Evolutionary conservation across 2,329 filamentous ascomycete genomes (phyloP).

Genomic region (Phoma sp.): DNA sequence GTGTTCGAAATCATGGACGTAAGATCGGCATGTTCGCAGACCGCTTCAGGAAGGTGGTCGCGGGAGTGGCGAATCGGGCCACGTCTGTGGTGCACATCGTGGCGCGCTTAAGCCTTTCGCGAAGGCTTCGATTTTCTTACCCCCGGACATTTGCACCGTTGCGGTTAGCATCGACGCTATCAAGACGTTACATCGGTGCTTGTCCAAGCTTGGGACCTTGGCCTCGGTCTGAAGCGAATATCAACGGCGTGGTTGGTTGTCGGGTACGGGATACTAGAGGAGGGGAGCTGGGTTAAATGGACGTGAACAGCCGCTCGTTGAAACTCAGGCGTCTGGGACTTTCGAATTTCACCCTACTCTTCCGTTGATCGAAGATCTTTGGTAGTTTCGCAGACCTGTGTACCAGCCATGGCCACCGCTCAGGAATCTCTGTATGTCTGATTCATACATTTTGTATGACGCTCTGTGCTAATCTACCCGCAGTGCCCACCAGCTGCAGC

Average conservation of each 20-base stretch:
- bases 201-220: conserved; percentile 29
- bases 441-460: neutral
- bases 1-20: conserved; percentile 25
- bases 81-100: conserved; percentile 11
- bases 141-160: conserved; percentile 20
- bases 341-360: conserved; percentile 12
- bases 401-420: conserved; percentile 34
- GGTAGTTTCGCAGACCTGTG: conserved; percentile 14
- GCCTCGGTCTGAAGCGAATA: conserved; percentile 22
- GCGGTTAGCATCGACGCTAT: conserved; percentile 24
- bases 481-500: conserved; percentile 43
- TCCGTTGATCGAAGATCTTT: conserved; percentile 20
- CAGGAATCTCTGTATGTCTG: conserved; percentile 40
- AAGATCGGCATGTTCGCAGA: conserved; percentile 25
- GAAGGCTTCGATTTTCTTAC: conserved; percentile 36
- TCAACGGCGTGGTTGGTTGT: conserved; percentile 18
- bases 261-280: conserved; percentile 13
- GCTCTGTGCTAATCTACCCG: conserved; percentile 6
- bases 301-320: conserved; percentile 21
- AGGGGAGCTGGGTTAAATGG: conserved; percentile 32
- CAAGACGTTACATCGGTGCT: conserved; percentile 46
- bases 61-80: conserved; percentile 14
- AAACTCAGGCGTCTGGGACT: conserved; percentile 21
- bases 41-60: conserved; percentile 36
- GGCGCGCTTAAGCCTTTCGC: conserved; percentile 38